Conservation (phyloP, 805 yeast species). For the Candida arabinofermentans region DNA sequence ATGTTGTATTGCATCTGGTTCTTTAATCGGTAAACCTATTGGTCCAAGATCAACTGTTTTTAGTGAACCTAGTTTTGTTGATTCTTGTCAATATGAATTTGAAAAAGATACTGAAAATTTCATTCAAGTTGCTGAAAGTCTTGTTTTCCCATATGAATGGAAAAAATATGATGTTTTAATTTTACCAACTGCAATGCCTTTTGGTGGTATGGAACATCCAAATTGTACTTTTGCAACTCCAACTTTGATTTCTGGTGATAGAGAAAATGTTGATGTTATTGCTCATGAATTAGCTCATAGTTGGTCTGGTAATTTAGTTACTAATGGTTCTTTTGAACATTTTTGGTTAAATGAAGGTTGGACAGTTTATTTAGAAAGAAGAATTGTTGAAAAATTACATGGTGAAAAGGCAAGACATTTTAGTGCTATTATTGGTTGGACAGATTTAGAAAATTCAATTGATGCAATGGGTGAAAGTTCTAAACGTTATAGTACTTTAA, state of each 20-base stretch:
- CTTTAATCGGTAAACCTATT: slow-evolving; percentile 57
- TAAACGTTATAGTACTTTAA: slow-evolving; percentile 53
- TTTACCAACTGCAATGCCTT: slow-evolving; percentile 74
- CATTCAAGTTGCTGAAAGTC: slow-evolving; percentile 69
- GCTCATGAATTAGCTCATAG: slow-evolving; percentile 94
- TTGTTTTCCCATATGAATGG: slow-evolving; percentile 84
- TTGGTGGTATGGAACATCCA: slow-evolving; percentile 95
- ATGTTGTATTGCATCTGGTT: slow-evolving; percentile 83
- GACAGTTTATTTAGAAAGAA: slow-evolving; percentile 88
- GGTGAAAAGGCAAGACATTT: slow-evolving; percentile 79
- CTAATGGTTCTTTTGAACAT: slow-evolving; percentile 89
- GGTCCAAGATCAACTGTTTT: slow-evolving; percentile 87
- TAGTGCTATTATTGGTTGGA: slow-evolving; percentile 86
- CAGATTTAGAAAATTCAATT: slow-evolving; percentile 65
- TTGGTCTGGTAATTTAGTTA: slow-evolving; percentile 89
- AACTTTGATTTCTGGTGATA: slow-evolving; percentile 78
- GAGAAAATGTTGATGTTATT: slow-evolving; percentile 81
- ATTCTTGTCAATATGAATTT: slow-evolving; percentile 74
- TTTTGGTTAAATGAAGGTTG: slow-evolving; percentile 96
- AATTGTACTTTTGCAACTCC: slow-evolving; percentile 90
- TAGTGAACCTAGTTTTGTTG: slow-evolving; percentile 67
- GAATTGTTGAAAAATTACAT: slow-evolving; percentile 73
- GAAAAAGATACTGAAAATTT: slow-evolving; percentile 77
- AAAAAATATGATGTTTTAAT: slow-evolving; percentile 74
- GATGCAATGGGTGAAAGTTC: slow-evolving; percentile 56